A percentile compares a stretch with the other conserved stretches of the same genome.
phyloP scores from a whole-genome alignment of 2,329 filamentous ascomycete genomes.

The Fusarium sp. region DNA sequence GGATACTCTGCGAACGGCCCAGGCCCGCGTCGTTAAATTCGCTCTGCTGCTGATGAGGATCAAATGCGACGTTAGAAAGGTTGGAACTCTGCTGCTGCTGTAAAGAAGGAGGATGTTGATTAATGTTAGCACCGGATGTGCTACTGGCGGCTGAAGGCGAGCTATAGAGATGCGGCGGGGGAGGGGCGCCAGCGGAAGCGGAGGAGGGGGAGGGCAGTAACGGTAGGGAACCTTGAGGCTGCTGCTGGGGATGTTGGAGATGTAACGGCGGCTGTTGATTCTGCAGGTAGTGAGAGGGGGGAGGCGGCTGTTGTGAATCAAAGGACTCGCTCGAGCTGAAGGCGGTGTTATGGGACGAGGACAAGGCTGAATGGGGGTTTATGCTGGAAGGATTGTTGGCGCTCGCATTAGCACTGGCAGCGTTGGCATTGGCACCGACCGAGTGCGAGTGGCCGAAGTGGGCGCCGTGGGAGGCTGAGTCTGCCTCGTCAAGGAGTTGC shows the following conservation, averaged over 20 bases:
- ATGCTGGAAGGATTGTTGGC: conserved; percentile 38
- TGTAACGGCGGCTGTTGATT: conserved; percentile 42
- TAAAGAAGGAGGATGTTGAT: conserved; percentile 45
- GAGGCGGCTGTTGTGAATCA: conserved; percentile 43
- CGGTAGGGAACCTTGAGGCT: conserved; percentile 32
- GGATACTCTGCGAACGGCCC: conserved; percentile 63
- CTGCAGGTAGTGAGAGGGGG: conserved; percentile 42
- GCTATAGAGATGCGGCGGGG: conserved; percentile 47
- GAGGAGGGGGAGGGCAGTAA: conserved; percentile 30
- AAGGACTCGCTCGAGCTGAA: conserved; percentile 61
- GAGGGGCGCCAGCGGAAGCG: conserved; percentile 28
- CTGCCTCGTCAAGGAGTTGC: conserved; percentile 40
- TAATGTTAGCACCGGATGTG: conserved; percentile 36
- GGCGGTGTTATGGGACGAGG: conserved; percentile 49
- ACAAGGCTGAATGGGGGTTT: conserved; percentile 58
- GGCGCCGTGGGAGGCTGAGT: conserved; percentile 44
- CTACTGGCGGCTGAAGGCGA: conserved; percentile 40
- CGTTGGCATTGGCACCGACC: conserved; percentile 13
- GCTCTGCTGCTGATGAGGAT: conserved; percentile 49
- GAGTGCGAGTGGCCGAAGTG: conserved; percentile 31
- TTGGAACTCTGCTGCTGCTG: conserved; percentile 44
- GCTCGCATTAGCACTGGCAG: conserved; percentile 18
- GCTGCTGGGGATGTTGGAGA: conserved; percentile 40
- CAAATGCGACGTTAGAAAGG: conserved; percentile 43
- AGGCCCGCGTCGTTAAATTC: conserved; percentile 58